phyloP scores from a whole-genome alignment of 805 yeast species.

The Diddensiella transvaalensis region DNA sequence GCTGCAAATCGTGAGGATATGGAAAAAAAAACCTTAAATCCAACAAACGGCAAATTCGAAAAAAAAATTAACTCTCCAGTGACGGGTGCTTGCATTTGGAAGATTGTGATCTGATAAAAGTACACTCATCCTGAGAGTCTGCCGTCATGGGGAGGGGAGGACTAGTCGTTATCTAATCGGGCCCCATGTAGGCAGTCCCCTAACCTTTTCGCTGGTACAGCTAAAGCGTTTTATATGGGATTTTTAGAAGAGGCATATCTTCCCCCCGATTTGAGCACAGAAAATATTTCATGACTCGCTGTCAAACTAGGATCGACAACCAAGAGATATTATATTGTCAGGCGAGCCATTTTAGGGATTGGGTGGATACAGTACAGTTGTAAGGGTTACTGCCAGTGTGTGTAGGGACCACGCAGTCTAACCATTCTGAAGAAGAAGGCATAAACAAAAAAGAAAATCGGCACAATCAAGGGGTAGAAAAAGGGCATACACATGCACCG shows the following conservation, averaged over 20 bases:
- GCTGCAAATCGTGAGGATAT: too few species aligned
- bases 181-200: background rate
- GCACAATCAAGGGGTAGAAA: background rate
- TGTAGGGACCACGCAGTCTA: too few species aligned
- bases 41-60: too few species aligned
- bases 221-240: too few species aligned
- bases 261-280: background rate
- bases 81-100: background rate
- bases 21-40: too few species aligned
- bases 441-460: background rate
- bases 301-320: background rate
- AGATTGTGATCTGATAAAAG: background rate
- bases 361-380: too few species aligned
- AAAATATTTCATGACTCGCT: background rate
- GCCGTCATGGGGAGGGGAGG: too few species aligned
- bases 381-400: too few species aligned
- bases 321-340: background rate
- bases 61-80: too few species aligned
- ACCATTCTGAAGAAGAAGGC: background rate
- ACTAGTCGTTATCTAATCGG: background rate
- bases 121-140: too few species aligned
- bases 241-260: too few species aligned
- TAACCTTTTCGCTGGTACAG: background rate
- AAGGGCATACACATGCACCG: background rate
- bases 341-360: background rate